phyloP scores from a whole-genome alignment of 140 eudicot genomes.

The Stevia rebaudiana region DNA sequence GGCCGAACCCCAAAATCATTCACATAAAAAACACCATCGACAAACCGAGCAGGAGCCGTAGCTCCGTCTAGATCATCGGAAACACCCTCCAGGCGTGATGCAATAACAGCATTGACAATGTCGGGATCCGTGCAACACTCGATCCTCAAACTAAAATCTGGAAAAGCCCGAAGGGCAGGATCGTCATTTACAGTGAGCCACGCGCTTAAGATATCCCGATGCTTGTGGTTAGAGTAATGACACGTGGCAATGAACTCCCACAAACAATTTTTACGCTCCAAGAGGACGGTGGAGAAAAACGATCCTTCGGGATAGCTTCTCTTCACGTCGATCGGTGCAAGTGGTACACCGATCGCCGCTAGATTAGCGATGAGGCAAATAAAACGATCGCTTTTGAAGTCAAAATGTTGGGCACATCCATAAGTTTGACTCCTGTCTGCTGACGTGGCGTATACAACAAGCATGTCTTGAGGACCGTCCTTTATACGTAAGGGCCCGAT shows the following conservation, averaged over 20 bases:
- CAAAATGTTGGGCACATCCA: slow-evolving; percentile 19
- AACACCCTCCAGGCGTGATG: neutral
- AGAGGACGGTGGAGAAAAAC: slow-evolving; percentile 25
- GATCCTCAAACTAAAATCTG: slow-evolving; percentile 27
- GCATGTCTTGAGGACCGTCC: neutral
- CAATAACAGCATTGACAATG: slow-evolving; percentile 5
- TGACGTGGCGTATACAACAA: slow-evolving; percentile 28
- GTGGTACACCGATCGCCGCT: slow-evolving; percentile 26
- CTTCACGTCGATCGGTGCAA: slow-evolving; percentile 28
- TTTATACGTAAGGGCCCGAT: slow-evolving; percentile 28
- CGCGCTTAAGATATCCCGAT: slow-evolving; percentile 17
- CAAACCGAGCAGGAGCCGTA: slow-evolving; percentile 5
- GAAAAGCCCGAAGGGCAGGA: slow-evolving; percentile 24
- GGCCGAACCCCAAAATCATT: slow-evolving; percentile 20
- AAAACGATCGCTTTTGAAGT: neutral
- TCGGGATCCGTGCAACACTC: slow-evolving; percentile 18
- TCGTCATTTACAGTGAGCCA: slow-evolving; percentile 24
- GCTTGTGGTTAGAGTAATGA: slow-evolving; percentile 24
- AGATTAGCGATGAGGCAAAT: slow-evolving; percentile 6
- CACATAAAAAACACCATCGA: slow-evolving; percentile 13
- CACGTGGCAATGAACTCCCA: slow-evolving; percentile 22
- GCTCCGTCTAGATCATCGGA: slow-evolving; percentile 15
- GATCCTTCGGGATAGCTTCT: slow-evolving; percentile 17
- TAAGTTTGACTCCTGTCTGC: slow-evolving; percentile 24
- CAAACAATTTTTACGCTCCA: neutral